A percentile compares a stretch with the other conserved stretches of the same genome.
These are phyloP conservation scores for Sporothrix inflata DNA, from an alignment of 2,329 filamentous ascomycete genomes.

Conservation along the genomic window DNA sequence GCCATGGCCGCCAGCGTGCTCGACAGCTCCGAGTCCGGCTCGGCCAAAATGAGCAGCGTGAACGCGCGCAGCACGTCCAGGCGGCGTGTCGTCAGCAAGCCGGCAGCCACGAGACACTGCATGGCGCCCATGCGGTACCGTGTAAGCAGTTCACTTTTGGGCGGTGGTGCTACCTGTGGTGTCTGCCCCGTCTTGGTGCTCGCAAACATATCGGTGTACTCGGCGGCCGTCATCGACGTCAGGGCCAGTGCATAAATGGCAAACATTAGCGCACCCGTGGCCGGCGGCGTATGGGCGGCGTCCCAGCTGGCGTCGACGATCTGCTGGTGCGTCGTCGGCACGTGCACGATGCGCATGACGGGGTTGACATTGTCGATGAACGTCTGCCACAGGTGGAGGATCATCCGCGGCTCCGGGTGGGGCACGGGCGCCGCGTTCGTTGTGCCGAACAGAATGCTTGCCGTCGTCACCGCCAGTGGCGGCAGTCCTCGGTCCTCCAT, in stretches of 20 bases:
- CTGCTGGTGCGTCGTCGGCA: constrained; percentile 41
- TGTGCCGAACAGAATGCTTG: background rate
- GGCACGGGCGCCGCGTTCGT: background rate
- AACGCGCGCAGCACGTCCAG: constrained; percentile 41
- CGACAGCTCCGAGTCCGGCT: constrained; percentile 39
- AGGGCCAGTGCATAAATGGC: constrained; percentile 39
- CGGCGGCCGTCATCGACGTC: constrained; percentile 32
- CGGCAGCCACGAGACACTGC: constrained; percentile 36
- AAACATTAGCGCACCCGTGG: constrained; percentile 38
- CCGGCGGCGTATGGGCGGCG: constrained; percentile 27
- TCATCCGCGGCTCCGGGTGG: constrained; percentile 41
- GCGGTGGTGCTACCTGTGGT: background rate
- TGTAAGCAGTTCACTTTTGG: constrained; percentile 29
- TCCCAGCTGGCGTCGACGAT: constrained; percentile 41
- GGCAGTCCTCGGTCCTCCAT: background rate
- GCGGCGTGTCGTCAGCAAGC: constrained; percentile 38
- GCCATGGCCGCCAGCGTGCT: constrained; percentile 36
- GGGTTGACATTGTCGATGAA: constrained; percentile 43
- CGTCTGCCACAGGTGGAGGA: constrained; percentile 41
- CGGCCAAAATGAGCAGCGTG: constrained; percentile 38
- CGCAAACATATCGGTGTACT: constrained; percentile 24
- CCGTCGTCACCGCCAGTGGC: background rate
- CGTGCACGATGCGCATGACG: constrained; percentile 41
- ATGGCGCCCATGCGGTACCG: constrained; percentile 37
- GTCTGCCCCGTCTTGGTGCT: constrained; percentile 28